Conservation (phyloP, 2,329 filamentous ascomycete species). For the Monilinia vaccinii-corymbosi region DNA sequence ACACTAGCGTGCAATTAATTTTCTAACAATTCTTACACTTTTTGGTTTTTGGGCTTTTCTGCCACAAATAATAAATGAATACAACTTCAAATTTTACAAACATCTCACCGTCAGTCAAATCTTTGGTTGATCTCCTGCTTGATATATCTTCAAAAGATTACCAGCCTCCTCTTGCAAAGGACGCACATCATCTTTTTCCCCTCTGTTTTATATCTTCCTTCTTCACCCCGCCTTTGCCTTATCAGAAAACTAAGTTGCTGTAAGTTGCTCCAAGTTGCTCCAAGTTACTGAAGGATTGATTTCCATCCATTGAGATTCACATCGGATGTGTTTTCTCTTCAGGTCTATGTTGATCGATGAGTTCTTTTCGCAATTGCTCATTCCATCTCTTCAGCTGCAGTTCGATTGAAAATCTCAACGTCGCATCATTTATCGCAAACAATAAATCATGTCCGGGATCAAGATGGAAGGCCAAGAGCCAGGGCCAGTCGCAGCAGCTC, state of each 20-base stretch:
- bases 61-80: too few species aligned
- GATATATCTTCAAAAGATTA: background rate
- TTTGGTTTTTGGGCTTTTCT: too few species aligned
- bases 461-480: conserved; percentile 10
- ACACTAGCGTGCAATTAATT: conserved; percentile 3
- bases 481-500: conserved; percentile 12
- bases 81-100: too few species aligned
- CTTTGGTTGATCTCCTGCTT: too few species aligned
- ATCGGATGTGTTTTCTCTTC: background rate
- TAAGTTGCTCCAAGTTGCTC: too few species aligned
- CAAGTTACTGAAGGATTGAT: background rate
- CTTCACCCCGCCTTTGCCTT: conserved; percentile 23
- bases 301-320: conserved; percentile 6
- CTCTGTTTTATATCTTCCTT: conserved; percentile 9
- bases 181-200: background rate
- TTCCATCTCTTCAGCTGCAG: background rate
- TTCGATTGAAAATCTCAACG: background rate
- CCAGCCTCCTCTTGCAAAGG: background rate
- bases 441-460: conserved; percentile 9
- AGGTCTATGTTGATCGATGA: background rate
- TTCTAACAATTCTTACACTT: background rate
- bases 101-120: too few species aligned
- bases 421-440: background rate
- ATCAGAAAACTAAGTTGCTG: conserved; percentile 9
- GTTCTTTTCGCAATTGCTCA: conserved; percentile 1